phyloP scores from a whole-genome alignment of 2,329 filamentous ascomycete species.

The Venturiaceae sp. region DNA sequence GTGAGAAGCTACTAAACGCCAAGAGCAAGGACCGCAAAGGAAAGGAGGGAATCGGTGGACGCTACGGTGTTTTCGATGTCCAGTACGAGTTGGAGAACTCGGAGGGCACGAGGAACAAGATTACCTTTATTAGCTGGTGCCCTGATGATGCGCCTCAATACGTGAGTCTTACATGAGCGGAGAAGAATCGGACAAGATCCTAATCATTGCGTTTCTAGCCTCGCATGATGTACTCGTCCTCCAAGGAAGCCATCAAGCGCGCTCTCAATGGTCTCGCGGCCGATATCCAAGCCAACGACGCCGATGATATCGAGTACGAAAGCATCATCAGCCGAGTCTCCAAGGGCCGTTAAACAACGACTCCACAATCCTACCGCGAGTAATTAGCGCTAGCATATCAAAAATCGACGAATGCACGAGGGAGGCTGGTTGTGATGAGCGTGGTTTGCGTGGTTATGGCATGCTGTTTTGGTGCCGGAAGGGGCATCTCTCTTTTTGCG shows the following conservation, averaged over 20 bases:
- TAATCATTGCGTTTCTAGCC: constrained; percentile 40
- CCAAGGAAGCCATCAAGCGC: constrained; percentile 78
- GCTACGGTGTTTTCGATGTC: constrained; percentile 81
- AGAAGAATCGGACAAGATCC: not conserved
- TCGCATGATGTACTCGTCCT: constrained; percentile 87
- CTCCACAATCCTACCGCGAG: not conserved
- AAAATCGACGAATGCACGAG: not conserved
- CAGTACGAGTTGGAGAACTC: constrained; percentile 63
- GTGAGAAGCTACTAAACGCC: constrained; percentile 64
- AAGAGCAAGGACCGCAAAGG: constrained; percentile 61
- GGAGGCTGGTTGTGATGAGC: not conserved
- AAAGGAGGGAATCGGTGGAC: constrained; percentile 50
- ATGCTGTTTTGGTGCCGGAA: not conserved
- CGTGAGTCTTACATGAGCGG: constrained; percentile 40
- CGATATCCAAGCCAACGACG: constrained; percentile 78
- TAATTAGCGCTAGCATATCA: not conserved
- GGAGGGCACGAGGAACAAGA: constrained; percentile 55
- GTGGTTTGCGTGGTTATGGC: not conserved
- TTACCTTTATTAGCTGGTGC: constrained; percentile 65
- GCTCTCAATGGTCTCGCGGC: constrained; percentile 63
- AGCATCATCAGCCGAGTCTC: constrained; percentile 48
- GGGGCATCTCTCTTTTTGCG: not conserved
- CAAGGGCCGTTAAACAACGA: constrained; percentile 36
- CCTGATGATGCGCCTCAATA: constrained; percentile 72
- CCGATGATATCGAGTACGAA: constrained; percentile 71